Evolutionary conservation across 192 early-diverging fungal species (phyloP).

Genomic region (Entomortierella lignicola): DNA sequence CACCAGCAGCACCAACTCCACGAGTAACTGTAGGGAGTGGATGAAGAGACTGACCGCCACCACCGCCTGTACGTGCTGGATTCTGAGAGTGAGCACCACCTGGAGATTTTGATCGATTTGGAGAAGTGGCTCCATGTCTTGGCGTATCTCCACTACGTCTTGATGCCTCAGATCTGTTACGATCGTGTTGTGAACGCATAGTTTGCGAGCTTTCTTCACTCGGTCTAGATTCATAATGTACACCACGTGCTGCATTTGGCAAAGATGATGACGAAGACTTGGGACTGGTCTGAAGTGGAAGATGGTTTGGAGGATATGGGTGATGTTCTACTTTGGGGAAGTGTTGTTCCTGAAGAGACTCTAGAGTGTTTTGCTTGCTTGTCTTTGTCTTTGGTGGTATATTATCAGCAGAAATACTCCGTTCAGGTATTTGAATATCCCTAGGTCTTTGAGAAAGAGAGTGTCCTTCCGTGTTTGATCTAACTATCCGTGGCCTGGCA

Average conservation of each 20-base stretch:
- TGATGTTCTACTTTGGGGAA: slow-evolving; percentile 5
- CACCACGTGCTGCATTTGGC: not conserved
- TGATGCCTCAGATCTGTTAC: not conserved
- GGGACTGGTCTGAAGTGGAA: not conserved
- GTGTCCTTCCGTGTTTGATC: slow-evolving; percentile 9
- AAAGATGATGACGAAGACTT: slow-evolving; percentile 4
- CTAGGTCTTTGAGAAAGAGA: not conserved
- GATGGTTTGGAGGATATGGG: slow-evolving; percentile 1
- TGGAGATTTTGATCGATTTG: slow-evolving; percentile 1
- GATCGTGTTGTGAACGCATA: slow-evolving; percentile 5
- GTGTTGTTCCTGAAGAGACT: slow-evolving; percentile 4
- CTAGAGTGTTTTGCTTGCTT: not conserved
- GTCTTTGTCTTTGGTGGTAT: slow-evolving; percentile 6
- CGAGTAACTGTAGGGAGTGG: slow-evolving; percentile 19
- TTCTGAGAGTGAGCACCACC: slow-evolving; percentile 1
- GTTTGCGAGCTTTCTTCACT: slow-evolving; percentile 26
- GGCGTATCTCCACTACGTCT: not conserved
- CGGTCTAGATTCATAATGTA: slow-evolving; percentile 17
- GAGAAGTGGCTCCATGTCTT: not conserved
- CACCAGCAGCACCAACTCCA: slow-evolving; percentile 1
- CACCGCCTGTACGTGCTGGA: too few relatives aligned
- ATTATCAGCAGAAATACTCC: slow-evolving; percentile 34
- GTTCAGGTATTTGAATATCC: slow-evolving; percentile 17
- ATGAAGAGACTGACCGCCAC: slow-evolving; percentile 13
- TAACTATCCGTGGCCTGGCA: slow-evolving; percentile 8